phyloP scores from a whole-genome alignment of 2,329 filamentous ascomycete species.

The Calonectria honghensis region DNA sequence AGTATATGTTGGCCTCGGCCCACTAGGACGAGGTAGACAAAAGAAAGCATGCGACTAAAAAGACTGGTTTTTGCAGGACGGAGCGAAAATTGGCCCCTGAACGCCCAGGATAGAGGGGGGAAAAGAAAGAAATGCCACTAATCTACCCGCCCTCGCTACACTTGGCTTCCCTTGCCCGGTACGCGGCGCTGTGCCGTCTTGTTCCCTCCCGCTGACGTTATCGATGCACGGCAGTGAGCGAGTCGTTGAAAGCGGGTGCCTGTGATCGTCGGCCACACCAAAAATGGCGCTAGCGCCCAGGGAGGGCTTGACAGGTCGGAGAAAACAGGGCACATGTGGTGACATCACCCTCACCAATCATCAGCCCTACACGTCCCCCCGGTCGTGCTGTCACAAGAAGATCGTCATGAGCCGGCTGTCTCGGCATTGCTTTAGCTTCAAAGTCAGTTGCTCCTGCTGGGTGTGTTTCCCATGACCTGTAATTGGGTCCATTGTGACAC shows the following conservation, averaged over 20 bases:
- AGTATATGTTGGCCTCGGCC: not conserved
- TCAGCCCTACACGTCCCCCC: conserved; percentile 36
- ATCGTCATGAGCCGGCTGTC: conserved; percentile 26
- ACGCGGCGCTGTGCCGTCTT: not conserved
- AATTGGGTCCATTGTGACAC: conserved; percentile 22
- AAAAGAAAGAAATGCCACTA: not conserved
- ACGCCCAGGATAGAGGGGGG: not conserved
- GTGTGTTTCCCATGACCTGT: conserved; percentile 5
- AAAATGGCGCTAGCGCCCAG: not conserved
- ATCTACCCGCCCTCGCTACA: not conserved
- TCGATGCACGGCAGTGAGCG: conserved; percentile 1
- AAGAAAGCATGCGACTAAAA: conserved; percentile 1
- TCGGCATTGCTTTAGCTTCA: conserved; percentile 22
- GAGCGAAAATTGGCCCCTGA: not conserved
- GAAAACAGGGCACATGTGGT: conserved; percentile 26
- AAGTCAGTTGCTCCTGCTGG: conserved; percentile 18
- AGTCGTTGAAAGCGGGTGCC: conserved; percentile 30
- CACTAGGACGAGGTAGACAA: not conserved
- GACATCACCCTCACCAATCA: conserved; percentile 38
- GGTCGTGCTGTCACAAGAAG: conserved; percentile 30
- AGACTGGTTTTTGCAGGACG: not conserved
- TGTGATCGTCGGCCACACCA: conserved; percentile 15
- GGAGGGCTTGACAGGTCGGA: conserved; percentile 12
- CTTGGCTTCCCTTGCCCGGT: not conserved
- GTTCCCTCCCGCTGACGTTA: not conserved